Conservation (phyloP, 225 moss, liverwort and hornwort genomes). For the Sphagnum tenellum region DNA sequence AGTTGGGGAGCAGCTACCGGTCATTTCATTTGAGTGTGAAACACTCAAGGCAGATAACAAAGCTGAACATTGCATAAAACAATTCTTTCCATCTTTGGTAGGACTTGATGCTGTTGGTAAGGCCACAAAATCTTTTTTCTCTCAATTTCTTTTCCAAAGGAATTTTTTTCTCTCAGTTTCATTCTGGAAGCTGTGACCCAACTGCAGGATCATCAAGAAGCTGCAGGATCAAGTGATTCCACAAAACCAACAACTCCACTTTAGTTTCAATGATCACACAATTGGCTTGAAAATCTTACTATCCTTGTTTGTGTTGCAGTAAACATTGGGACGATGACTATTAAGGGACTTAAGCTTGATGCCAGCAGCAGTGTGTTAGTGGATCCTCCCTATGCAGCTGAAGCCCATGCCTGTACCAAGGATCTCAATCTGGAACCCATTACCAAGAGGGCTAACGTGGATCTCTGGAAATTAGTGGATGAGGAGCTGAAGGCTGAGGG, state of each 20-base stretch:
- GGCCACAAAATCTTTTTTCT: not conserved
- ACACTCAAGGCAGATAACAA: conserved; percentile 45
- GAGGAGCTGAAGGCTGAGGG: conserved; percentile 13
- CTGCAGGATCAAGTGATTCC: not conserved
- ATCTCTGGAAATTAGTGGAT: conserved; percentile 20
- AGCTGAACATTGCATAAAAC: conserved; percentile 41
- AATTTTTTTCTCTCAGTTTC: not conserved
- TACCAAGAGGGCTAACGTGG: conserved; percentile 16
- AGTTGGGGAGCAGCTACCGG: conserved; percentile 21
- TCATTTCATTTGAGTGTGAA: conserved; percentile 45
- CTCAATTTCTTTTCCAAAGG: not conserved
- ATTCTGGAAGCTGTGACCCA: not conserved
- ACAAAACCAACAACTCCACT: not conserved
- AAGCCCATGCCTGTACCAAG: not conserved
- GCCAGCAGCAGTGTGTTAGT: conserved; percentile 5
- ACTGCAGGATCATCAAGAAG: not conserved
- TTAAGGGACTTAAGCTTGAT: conserved; percentile 24
- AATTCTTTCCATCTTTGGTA: conserved; percentile 40
- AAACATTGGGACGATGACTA: conserved; percentile 41
- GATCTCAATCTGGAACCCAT: conserved; percentile 4
- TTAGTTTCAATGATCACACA: not conserved
- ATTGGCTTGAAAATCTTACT: not conserved
- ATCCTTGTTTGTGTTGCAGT: conserved; percentile 14
- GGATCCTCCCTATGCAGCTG: not conserved
- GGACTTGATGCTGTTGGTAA: conserved; percentile 52